Conservation (phyloP, 1,284 basidiomycete species). For the Lentinula novae-zelandiae region DNA sequence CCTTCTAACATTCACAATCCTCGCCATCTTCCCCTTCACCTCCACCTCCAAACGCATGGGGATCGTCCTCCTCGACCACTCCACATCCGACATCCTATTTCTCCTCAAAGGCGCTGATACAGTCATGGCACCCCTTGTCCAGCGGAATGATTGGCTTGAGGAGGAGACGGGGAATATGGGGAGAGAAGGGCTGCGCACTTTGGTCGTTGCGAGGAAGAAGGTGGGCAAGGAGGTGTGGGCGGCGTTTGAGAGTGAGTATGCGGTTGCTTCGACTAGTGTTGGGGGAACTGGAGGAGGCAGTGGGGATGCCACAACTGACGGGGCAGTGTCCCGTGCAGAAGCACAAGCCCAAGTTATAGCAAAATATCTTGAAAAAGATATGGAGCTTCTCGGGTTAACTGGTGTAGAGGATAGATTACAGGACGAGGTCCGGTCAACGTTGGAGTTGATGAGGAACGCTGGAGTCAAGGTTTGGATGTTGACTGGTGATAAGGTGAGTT, state of each 20-base stretch:
- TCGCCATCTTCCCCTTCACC: conserved; percentile 97
- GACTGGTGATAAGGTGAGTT: conserved; percentile 89
- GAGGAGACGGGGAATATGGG: conserved; percentile 99
- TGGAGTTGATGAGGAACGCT: conserved; percentile 92
- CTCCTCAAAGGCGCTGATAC: conserved; percentile 87
- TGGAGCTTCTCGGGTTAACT: conserved; percentile 91
- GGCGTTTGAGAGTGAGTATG: conserved; percentile 76
- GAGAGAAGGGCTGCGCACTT: conserved; percentile 89
- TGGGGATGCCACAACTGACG: not conserved
- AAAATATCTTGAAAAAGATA: conserved; percentile 72
- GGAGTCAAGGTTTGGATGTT: conserved; percentile 99
- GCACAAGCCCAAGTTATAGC: not conserved
- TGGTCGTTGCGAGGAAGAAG: conserved; percentile 87
- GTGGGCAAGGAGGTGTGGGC: conserved; percentile 69
- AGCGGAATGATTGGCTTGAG: conserved; percentile 98
- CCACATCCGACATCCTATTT: conserved; percentile 80
- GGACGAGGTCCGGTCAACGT: conserved; percentile 84
- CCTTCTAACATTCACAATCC: conserved; percentile 75
- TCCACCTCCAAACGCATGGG: conserved; percentile 99
- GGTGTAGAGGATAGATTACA: conserved; percentile 99
- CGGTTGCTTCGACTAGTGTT: conserved; percentile 63
- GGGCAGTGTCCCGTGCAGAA: not conserved
- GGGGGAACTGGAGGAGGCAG: conserved; percentile 22
- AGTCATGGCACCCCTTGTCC: conserved; percentile 93
- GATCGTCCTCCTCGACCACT: conserved; percentile 84